These are phyloP conservation scores for Emericellopsis atlantica DNA, from an alignment of 2,329 filamentous ascomycete genomes.

Conservation along the genomic window DNA sequence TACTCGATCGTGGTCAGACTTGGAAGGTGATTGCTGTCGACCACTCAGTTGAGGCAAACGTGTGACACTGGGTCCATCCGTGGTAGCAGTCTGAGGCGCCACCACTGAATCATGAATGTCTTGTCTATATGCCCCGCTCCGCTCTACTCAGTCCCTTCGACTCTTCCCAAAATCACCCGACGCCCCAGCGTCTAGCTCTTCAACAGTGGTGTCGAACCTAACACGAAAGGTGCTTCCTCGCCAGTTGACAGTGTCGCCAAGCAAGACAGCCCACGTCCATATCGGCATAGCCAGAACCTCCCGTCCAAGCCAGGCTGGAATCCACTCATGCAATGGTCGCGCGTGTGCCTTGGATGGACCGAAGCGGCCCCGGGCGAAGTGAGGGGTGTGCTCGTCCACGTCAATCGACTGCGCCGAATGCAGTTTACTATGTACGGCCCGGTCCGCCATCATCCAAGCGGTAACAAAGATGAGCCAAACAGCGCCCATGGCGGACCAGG, in stretches of 20 bases:
- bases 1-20: too few species aligned
- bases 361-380: slow-evolving; percentile 47
- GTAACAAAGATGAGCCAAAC: slow-evolving; percentile 56
- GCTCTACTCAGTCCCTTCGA: too few species aligned
- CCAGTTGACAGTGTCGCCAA: slow-evolving; percentile 84
- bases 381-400: slow-evolving; percentile 58
- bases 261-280: slow-evolving; percentile 80
- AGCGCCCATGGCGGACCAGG: slow-evolving; percentile 52
- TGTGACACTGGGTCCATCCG: too few species aligned
- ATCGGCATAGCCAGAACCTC: slow-evolving; percentile 77
- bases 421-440: slow-evolving; percentile 58
- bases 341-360: neutral
- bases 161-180: too few species aligned
- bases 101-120: too few species aligned
- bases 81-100: too few species aligned
- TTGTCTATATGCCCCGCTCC: too few species aligned
- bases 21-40: too few species aligned
- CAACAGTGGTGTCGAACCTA: slow-evolving; percentile 70
- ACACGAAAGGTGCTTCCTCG: slow-evolving; percentile 73
- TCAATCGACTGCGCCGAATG: slow-evolving; percentile 63
- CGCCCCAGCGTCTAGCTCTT: slow-evolving; percentile 19
- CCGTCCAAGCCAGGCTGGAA: slow-evolving; percentile 72
- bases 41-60: too few species aligned
- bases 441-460: slow-evolving; percentile 66
- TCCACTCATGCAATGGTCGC: slow-evolving; percentile 53